phyloP scores from a whole-genome alignment of 352 stramenopile species.

The Globisporangium paddicum region DNA sequence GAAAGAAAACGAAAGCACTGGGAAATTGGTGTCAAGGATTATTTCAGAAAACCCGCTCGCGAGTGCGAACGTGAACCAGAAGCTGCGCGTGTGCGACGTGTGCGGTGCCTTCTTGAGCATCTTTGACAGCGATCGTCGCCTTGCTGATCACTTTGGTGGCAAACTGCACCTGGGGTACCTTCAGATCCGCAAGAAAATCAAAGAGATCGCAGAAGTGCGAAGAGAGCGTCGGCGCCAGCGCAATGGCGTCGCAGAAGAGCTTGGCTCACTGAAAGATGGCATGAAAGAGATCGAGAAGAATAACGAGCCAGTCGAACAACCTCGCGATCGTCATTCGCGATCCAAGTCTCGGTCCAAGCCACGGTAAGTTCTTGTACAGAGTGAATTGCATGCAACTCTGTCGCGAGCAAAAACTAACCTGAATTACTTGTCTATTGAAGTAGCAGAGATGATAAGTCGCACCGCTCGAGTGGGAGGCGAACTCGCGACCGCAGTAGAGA shows the following conservation, averaged over 20 bases:
- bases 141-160: conserved; percentile 89
- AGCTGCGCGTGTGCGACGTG: conserved; percentile 88
- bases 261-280: not conserved
- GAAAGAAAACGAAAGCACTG: conserved; percentile 14
- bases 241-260: not conserved
- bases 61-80: conserved; percentile 64
- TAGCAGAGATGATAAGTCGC: conserved; percentile 9
- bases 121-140: conserved; percentile 86
- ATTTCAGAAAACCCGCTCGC: conserved; percentile 16
- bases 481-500: conserved; percentile 13
- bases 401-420: not conserved
- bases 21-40: conserved; percentile 1
- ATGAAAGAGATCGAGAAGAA: conserved; percentile 10
- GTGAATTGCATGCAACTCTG: too few relatives aligned
- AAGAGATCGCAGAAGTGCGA: conserved; percentile 51
- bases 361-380: conserved; percentile 2
- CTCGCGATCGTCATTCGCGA: conserved; percentile 12
- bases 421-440: not conserved
- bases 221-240: conserved; percentile 20
- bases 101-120: conserved; percentile 91
- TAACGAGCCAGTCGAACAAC: not conserved
- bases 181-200: conserved; percentile 83
- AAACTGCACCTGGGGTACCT: conserved; percentile 90
- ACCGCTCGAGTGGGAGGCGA: conserved; percentile 1
- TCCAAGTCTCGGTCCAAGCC: conserved; percentile 21